A percentile compares a stretch with the other conserved stretches of the same genome.
Evolutionary conservation across 2,329 filamentous ascomycete genomes (phyloP).

Genomic region (Penicillium sp.): DNA sequence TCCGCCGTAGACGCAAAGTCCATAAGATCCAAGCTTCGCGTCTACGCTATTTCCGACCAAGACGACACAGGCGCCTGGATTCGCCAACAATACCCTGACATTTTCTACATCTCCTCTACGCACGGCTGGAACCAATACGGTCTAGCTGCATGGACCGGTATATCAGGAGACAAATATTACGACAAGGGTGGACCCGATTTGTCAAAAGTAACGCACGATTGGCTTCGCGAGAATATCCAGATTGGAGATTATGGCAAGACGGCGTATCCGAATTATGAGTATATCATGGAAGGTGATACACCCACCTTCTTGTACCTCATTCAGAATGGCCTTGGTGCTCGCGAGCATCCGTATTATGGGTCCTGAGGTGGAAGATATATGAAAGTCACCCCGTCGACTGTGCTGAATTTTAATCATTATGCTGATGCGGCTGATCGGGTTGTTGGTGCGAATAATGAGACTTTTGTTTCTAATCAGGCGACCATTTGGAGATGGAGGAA

Average conservation of each 20-base stretch:
- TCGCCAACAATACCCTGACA: constrained; percentile 53
- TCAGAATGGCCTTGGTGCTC: constrained; percentile 43
- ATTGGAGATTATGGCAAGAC: constrained; percentile 48
- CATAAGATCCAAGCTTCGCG: constrained; percentile 47
- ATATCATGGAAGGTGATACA: constrained; percentile 56
- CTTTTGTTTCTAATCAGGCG: constrained; percentile 44
- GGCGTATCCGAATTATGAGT: constrained; percentile 50
- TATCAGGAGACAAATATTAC: constrained; percentile 52
- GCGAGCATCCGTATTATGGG: constrained; percentile 44
- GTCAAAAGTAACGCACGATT: constrained; percentile 50
- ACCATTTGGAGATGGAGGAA: constrained; percentile 57
- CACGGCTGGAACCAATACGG: constrained; percentile 60
- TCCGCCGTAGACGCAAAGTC: constrained; percentile 31
- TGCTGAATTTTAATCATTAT: constrained; percentile 20
- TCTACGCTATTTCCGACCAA: constrained; percentile 62
- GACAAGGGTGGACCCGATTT: constrained; percentile 53
- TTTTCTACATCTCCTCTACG: constrained; percentile 58
- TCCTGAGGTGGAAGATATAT: constrained; percentile 47
- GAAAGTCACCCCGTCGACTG: constrained; percentile 20
- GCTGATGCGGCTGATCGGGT: constrained; percentile 39
- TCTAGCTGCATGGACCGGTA: constrained; percentile 58
- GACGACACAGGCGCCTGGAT: constrained; percentile 61
- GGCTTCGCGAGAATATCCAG: constrained; percentile 57
- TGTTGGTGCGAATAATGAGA: constrained; percentile 32
- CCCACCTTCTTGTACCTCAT: constrained; percentile 45